These are phyloP conservation scores for Penicillium sp. DNA, from an alignment of 2,329 filamentous ascomycete genomes.

Conservation along the genomic window DNA sequence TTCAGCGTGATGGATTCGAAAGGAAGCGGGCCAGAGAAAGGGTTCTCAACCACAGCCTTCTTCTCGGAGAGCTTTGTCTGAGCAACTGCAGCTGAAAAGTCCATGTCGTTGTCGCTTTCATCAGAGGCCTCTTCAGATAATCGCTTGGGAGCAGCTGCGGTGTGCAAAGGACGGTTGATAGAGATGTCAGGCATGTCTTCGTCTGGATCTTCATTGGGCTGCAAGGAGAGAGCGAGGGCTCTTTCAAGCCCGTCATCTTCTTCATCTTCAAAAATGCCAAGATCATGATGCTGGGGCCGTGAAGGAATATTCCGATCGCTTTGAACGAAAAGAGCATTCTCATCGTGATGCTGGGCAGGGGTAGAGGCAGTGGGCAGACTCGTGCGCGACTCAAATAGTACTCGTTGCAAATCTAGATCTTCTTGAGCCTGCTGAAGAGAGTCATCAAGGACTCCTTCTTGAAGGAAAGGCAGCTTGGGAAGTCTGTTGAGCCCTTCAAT, in stretches of 20 bases:
- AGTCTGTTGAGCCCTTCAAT: slow-evolving; percentile 86
- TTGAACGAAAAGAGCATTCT: slow-evolving; percentile 60
- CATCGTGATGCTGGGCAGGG: slow-evolving; percentile 35
- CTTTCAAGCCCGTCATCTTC: slow-evolving; percentile 75
- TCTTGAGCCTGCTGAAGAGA: slow-evolving; percentile 36
- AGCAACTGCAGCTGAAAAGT: slow-evolving; percentile 74
- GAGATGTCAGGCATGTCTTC: slow-evolving; percentile 39
- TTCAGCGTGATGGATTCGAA: slow-evolving; percentile 81
- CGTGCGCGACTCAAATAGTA: slow-evolving; percentile 47
- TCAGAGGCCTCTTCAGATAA: slow-evolving; percentile 33
- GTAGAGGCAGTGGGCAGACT: not conserved
- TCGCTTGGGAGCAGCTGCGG: slow-evolving; percentile 20
- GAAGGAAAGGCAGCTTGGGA: slow-evolving; percentile 59
- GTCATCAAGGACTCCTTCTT: slow-evolving; percentile 39
- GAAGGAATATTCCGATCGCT: slow-evolving; percentile 43
- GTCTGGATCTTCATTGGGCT: slow-evolving; percentile 47
- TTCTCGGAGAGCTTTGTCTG: slow-evolving; percentile 67
- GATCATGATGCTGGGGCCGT: slow-evolving; percentile 27
- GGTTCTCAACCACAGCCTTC: slow-evolving; percentile 41
- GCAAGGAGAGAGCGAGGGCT: slow-evolving; percentile 83
- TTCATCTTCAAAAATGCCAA: slow-evolving; percentile 58
- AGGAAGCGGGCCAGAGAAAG: slow-evolving; percentile 79
- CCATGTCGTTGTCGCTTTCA: slow-evolving; percentile 71
- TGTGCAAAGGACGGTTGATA: slow-evolving; percentile 52
- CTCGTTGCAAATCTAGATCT: slow-evolving; percentile 48